Evolutionary conservation across 495 filamentous ascomycete genomes (phyloP).

Genomic region (Neurospora sp.): DNA sequence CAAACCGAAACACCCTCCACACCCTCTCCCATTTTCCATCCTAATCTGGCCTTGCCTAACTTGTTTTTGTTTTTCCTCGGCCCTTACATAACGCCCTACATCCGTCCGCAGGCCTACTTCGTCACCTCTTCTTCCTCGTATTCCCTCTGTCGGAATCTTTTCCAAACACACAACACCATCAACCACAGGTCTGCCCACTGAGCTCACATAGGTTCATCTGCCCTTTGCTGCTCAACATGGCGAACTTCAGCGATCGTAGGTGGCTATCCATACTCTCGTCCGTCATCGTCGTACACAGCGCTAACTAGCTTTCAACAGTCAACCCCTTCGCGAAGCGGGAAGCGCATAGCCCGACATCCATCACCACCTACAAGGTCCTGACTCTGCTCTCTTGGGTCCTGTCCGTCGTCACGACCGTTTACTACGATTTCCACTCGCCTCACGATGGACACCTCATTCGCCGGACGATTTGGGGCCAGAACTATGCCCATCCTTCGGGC

Average conservation of each 20-base stretch:
- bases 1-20: neutral
- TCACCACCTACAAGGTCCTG: conserved; percentile 52
- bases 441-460: conserved; percentile 46
- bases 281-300: neutral
- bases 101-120: neutral
- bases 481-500: conserved; percentile 51
- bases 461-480: conserved; percentile 59
- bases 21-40: neutral
- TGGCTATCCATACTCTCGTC: neutral
- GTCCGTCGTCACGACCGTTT: conserved; percentile 54
- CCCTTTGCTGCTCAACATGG: neutral
- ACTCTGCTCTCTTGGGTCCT: conserved; percentile 64
- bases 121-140: neutral
- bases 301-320: conserved; percentile 22
- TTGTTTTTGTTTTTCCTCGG: neutral
- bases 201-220: neutral
- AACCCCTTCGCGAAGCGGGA: conserved; percentile 63
- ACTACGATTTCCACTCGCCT: conserved; percentile 56
- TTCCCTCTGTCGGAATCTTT: neutral
- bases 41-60: neutral
- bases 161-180: neutral
- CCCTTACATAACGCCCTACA: neutral
- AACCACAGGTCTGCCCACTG: neutral
- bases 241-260: conserved; percentile 5
- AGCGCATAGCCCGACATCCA: conserved; percentile 39